Base-by-base conservation (phyloP, 148 eudicot species). In the Amaranthus palmeri region DNA sequence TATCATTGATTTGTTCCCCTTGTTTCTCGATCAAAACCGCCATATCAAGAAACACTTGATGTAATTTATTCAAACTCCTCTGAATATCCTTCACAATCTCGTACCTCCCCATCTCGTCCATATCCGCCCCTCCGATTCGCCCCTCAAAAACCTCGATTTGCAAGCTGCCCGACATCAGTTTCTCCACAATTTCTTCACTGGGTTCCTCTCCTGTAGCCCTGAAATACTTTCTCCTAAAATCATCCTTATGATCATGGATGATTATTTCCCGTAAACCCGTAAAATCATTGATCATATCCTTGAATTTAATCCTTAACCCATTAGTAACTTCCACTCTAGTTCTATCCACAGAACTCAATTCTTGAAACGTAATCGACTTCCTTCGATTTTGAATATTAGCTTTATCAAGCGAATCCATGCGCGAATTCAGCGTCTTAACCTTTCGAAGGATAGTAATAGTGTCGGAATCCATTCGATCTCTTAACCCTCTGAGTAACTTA, bases 21-120 rank as follows among this genome's bases (percentile, higher is more conserved):
- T 91, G 97, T 36, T 83, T 71, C 68, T 89, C 92, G 7, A 92
- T 86, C 83, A 92, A 58, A 56, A 92, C 88, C 25, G 93, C 93
- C 98, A 92, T 90, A 65, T 92, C 96, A 43, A 90, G 90, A 73
- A 92, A 92, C 45, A 92, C 87, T 71, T 90, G 96, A 70, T 88
- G 98, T 55, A 92, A 70, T 74, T 82, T 86, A 64, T 78, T 83
- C 84, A 92, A 78, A 64, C 98, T 92, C 63, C 80, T 88, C 79
- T 90, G 86, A 43, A 92, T 85, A 67, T 85, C 93, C 78, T 72
- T 77, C 47, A 84, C 86, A 59, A 86, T 92, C 62, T 90, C 96
- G 75, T 90, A 77, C 79, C 96, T 88, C 66, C 88, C 90, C 45
- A 73, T 75, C 9, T 78, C 88, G 80, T 85, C 90, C 80, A 70